phyloP scores from a whole-genome alignment of 106 monocot species.

The Ottelia alismoides region DNA sequence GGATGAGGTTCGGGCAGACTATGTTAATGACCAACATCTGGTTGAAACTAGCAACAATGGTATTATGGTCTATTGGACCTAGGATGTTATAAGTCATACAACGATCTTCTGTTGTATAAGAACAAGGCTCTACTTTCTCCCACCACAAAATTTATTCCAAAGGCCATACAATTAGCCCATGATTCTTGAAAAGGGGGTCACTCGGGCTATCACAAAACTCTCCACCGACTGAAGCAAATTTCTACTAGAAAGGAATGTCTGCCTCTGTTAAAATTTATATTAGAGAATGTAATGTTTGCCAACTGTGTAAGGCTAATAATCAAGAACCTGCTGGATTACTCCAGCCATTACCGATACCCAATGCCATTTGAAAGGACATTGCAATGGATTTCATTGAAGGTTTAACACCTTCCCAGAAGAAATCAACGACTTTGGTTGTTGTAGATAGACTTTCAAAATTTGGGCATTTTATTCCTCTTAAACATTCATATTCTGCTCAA shows the following conservation, averaged over 20 bases:
- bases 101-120: too few species aligned
- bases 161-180: neutral
- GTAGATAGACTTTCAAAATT: too few species aligned
- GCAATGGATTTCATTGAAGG: too few species aligned
- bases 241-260: slow-evolving; percentile 1
- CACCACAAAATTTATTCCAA: neutral
- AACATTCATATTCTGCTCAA: too few species aligned
- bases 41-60: too few species aligned
- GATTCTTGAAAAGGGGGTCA: neutral
- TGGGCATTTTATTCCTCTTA: too few species aligned
- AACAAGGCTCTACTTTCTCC: too few species aligned
- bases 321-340: neutral
- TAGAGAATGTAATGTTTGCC: slow-evolving; percentile 1
- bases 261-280: neutral
- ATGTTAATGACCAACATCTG: neutral
- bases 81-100: too few species aligned
- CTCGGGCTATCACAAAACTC: neutral
- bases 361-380: slow-evolving; percentile 2
- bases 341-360: slow-evolving; percentile 9
- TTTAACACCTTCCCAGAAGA: too few species aligned
- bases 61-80: too few species aligned
- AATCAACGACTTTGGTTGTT: too few species aligned
- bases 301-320: neutral
- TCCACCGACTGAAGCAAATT: neutral
- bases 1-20: neutral